A percentile compares a stretch with the other conserved stretches of the same genome.
Evolutionary conservation across 2,329 filamentous ascomycete genomes (phyloP).

Genomic region (Xylariaceae sp.): DNA sequence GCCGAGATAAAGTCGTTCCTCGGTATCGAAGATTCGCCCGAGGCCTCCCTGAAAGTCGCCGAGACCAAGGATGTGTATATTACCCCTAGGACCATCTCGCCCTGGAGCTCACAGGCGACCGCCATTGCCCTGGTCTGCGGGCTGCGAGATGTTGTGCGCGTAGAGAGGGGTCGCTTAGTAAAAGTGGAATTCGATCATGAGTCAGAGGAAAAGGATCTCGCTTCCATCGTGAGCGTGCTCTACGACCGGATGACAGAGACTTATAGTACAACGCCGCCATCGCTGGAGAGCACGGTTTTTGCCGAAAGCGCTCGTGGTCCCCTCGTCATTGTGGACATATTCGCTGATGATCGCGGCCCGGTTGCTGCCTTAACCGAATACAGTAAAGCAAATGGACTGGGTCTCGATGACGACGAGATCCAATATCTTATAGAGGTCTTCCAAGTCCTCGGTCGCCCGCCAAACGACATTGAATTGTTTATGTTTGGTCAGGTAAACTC

Average conservation of each 20-base stretch:
- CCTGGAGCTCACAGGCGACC: constrained; percentile 83
- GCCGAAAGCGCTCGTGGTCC: constrained; percentile 57
- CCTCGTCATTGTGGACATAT: constrained; percentile 71
- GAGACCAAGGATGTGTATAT: constrained; percentile 61
- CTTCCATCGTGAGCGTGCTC: constrained; percentile 61
- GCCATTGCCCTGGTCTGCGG: constrained; percentile 91
- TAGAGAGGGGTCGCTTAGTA: constrained; percentile 75
- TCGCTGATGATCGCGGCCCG: constrained; percentile 58
- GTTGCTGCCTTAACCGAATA: constrained; percentile 71
- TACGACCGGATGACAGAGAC: constrained; percentile 96
- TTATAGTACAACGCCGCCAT: constrained; percentile 61
- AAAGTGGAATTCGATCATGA: constrained; percentile 56
- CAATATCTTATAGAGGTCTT: constrained; percentile 89
- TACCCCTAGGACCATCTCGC: constrained; percentile 79
- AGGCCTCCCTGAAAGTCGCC: constrained; percentile 27
- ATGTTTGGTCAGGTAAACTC: constrained; percentile 99
- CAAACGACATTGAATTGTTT: constrained; percentile 89
- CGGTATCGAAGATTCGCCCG: constrained; percentile 24
- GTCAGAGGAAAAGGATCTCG: constrained; percentile 41
- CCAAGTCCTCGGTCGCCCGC: constrained; percentile 53
- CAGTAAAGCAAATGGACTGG: constrained; percentile 77
- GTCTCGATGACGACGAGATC: constrained; percentile 82
- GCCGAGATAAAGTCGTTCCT: constrained; percentile 30
- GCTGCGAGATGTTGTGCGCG: constrained; percentile 62
- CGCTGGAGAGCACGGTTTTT: constrained; percentile 67